Conservation (phyloP, 164 flowering plant genomes). For the Amborella trichopoda region DNA sequence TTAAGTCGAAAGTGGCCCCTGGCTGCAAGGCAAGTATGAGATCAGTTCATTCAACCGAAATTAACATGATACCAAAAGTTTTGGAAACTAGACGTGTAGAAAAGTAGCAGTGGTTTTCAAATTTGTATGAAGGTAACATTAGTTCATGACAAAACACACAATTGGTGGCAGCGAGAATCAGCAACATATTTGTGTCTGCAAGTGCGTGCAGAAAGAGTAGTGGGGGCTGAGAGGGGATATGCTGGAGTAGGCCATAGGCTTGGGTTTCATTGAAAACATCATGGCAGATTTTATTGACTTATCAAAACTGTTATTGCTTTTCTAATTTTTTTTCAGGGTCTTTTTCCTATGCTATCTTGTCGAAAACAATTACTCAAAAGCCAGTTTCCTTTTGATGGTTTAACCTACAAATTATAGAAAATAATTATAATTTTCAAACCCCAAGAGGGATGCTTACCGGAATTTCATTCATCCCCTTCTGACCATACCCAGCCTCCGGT, state of each 20-base stretch:
- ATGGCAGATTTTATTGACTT: neutral
- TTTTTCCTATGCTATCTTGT: neutral
- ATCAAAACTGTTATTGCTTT: neutral
- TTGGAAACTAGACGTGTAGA: neutral
- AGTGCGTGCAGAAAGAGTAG: too few relatives aligned
- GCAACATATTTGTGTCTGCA: too few relatives aligned
- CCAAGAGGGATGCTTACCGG: conserved; percentile 35
- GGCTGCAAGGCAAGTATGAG: conserved; percentile 45
- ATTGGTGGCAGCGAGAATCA: too few relatives aligned
- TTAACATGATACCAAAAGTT: neutral
- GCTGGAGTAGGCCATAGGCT: neutral
- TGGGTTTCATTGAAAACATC: neutral
- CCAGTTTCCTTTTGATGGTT: neutral
- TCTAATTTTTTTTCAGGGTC: neutral
- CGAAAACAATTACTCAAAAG: neutral
- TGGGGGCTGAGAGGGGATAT: too few relatives aligned
- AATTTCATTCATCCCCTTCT: conserved; percentile 87
- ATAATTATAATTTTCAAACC: neutral
- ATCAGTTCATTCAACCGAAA: neutral
- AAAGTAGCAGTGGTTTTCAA: neutral
- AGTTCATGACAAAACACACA: neutral
- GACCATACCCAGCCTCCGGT: conserved; percentile 85
- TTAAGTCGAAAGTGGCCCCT: conserved; percentile 72
- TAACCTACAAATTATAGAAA: neutral
- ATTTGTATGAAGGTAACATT: neutral